Percentiles rank a stretch among this genome's conserved stretches.
These are phyloP conservation scores for Citrus sinensis DNA, from an alignment of 345 rosid species.

Conservation along the genomic window DVS_A1.0 CM039164.1:1163501-1164000, in stretches of 20 bases:
- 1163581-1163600: constrained; percentile 54
- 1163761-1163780: constrained; percentile 48
- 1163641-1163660: constrained; percentile 73
- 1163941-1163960: constrained; percentile 50
- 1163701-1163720: constrained; percentile 67
- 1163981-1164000: constrained; percentile 70
- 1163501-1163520: constrained; percentile 60
- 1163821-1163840: constrained; percentile 62
- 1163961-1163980: constrained; percentile 73
- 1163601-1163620: constrained; percentile 67
- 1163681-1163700: constrained; percentile 63
- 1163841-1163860: constrained; percentile 37
- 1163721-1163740: constrained; percentile 81
- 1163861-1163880: constrained; percentile 67
- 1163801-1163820: constrained; percentile 76
- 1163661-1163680: constrained; percentile 94
- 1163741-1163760: constrained; percentile 95
- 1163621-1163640: constrained; percentile 70
- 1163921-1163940: constrained; percentile 54
- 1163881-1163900: constrained; percentile 61
- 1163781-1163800: constrained; percentile 60
- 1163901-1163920: constrained; percentile 67
- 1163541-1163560: constrained; percentile 69
- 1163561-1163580: constrained; percentile 83
- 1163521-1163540: constrained; percentile 41